phyloP scores from a whole-genome alignment of 257 asterid species.

The Perilla frutescens region DNA sequence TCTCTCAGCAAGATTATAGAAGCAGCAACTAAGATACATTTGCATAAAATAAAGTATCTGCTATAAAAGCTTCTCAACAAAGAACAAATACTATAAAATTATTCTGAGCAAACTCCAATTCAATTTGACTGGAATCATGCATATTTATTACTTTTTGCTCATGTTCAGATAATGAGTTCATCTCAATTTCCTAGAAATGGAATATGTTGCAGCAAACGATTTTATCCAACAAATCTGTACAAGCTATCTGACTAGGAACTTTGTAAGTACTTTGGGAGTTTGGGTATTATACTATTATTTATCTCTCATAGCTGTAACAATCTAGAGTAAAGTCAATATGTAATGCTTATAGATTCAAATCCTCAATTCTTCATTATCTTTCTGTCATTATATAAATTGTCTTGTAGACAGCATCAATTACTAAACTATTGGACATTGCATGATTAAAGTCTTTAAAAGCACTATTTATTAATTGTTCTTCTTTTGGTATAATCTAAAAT shows the following conservation, averaged over 20 bases:
- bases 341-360: slow-evolving; percentile 20
- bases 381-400: not conserved
- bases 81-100: no score
- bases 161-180: not conserved
- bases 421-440: slow-evolving; percentile 10
- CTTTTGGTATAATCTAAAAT: not conserved
- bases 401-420: not conserved
- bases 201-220: slow-evolving; percentile 80
- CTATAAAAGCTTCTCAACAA: no score
- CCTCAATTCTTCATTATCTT: slow-evolving; percentile 4
- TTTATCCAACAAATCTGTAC: slow-evolving; percentile 56
- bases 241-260: slow-evolving; percentile 77
- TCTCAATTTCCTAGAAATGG: no score
- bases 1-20: no score
- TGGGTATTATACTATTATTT: slow-evolving; percentile 22
- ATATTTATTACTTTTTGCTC: no score
- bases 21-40: no score
- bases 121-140: no score
- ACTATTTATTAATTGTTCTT: not conserved
- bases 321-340: not conserved
- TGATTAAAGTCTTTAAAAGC: slow-evolving; percentile 24
- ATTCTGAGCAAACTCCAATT: no score
- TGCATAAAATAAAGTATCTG: no score
- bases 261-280: slow-evolving; percentile 60
- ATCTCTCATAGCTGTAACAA: slow-evolving; percentile 15